Conservation (phyloP, 2,329 filamentous ascomycete genomes). For the Didymella arachidicola region DNA sequence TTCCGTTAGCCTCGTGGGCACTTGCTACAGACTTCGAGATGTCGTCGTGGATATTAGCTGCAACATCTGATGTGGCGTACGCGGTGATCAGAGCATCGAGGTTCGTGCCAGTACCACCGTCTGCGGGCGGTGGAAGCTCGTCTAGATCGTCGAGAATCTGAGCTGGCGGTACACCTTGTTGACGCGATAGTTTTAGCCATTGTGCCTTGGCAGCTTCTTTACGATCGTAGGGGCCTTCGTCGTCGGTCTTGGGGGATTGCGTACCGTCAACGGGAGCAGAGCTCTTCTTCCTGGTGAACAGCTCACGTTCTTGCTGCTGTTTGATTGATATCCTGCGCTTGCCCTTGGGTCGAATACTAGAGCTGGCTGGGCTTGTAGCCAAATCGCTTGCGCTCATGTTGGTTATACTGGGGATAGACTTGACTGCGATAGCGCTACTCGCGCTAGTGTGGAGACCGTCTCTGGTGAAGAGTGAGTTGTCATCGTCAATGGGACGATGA, state of each 20-base stretch:
- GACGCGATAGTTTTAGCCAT: slow-evolving; percentile 67
- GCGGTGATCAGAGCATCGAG: slow-evolving; percentile 81
- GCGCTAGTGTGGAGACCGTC: slow-evolving; percentile 76
- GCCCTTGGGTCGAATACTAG: slow-evolving; percentile 69
- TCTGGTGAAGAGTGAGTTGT: slow-evolving; percentile 65
- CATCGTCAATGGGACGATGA: slow-evolving; percentile 62
- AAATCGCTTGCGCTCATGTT: slow-evolving; percentile 71
- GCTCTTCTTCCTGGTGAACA: slow-evolving; percentile 84
- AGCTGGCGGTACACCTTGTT: slow-evolving; percentile 61
- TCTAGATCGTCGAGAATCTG: slow-evolving; percentile 75
- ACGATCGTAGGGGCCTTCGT: slow-evolving; percentile 64
- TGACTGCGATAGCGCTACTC: slow-evolving; percentile 86
- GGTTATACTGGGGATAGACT: slow-evolving; percentile 86
- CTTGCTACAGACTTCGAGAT: slow-evolving; percentile 73
- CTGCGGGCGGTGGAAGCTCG: slow-evolving; percentile 65
- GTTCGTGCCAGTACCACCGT: slow-evolving; percentile 69
- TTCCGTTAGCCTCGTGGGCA: slow-evolving; percentile 73
- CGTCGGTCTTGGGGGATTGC: slow-evolving; percentile 68
- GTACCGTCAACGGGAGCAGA: slow-evolving; percentile 59
- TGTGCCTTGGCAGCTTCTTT: slow-evolving; percentile 61
- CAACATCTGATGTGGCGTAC: slow-evolving; percentile 81
- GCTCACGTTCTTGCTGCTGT: slow-evolving; percentile 84
- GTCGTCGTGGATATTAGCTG: slow-evolving; percentile 75
- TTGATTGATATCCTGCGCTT: slow-evolving; percentile 83
- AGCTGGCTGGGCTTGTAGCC: slow-evolving; percentile 66